Conservation (phyloP, 1,284 basidiomycete genomes). For the Cryptococcus jaspeensis region DNA sequence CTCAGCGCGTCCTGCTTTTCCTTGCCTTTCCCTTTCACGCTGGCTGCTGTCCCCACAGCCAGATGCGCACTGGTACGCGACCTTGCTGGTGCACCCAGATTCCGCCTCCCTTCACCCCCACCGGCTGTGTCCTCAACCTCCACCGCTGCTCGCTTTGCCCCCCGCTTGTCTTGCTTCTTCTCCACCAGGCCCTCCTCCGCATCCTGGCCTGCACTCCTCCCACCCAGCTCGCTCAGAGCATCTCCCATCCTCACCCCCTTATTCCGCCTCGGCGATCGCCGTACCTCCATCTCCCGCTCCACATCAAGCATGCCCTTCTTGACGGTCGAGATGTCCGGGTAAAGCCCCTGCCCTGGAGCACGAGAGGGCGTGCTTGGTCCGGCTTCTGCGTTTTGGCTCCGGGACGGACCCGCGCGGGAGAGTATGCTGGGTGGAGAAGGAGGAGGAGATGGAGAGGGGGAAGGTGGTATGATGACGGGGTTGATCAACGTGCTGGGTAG, state of each 20-base stretch:
- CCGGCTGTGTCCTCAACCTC: background rate
- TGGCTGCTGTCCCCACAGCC: too few species aligned
- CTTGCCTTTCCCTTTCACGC: too few species aligned
- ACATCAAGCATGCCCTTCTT: constrained; percentile 1
- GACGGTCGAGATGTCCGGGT: background rate
- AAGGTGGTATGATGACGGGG: constrained; percentile 7
- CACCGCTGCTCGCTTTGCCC: background rate
- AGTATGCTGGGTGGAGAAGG: background rate
- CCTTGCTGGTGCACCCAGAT: too few species aligned
- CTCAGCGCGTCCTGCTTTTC: too few species aligned
- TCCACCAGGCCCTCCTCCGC: background rate
- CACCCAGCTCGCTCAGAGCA: background rate
- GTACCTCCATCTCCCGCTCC: background rate
- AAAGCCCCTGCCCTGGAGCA: background rate
- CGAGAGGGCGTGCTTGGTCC: too few species aligned
- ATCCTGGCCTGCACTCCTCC: background rate
- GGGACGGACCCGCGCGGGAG: too few species aligned
- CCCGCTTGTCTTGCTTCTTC: background rate
- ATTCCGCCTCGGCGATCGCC: constrained; percentile 10
- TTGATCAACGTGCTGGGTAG: background rate
- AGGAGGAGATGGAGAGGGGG: constrained; percentile 9
- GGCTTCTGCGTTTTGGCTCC: too few species aligned
- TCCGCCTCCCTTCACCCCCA: too few species aligned
- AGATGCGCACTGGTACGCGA: too few species aligned
- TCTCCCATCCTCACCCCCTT: background rate